Evolutionary conservation across 306 rosid species (phyloP).

Genomic region (Casuarina cunninghamiana): DNA sequence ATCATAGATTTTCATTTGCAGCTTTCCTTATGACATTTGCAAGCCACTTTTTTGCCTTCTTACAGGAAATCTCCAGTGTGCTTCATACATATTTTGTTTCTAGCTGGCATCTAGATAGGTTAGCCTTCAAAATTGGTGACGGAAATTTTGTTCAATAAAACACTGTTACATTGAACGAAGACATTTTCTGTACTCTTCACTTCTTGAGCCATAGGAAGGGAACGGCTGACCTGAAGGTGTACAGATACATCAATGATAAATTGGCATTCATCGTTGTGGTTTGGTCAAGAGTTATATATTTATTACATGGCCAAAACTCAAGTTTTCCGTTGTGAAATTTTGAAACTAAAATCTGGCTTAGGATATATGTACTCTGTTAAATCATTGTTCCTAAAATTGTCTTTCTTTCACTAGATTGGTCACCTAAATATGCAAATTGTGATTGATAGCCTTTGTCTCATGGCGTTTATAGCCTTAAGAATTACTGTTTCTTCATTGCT

Average conservation of each 20-base stretch:
- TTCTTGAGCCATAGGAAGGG: not conserved
- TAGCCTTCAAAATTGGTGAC: not conserved
- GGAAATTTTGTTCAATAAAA: not conserved
- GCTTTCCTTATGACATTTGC: not conserved
- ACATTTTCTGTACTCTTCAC: not conserved
- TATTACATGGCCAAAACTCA: too few relatives aligned
- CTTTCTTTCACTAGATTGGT: not conserved
- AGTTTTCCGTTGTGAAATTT: too few relatives aligned
- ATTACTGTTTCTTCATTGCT: not conserved
- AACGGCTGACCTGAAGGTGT: not conserved
- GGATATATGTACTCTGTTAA: not conserved
- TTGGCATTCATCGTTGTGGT: not conserved
- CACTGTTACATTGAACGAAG: not conserved
- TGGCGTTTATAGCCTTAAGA: not conserved
- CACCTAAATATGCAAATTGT: slow-evolving; percentile 1
- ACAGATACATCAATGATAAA: not conserved
- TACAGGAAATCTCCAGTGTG: not conserved
- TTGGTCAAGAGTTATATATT: too few relatives aligned
- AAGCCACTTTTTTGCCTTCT: not conserved
- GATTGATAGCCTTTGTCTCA: not conserved
- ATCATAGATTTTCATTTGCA: not conserved
- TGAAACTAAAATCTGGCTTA: not conserved
- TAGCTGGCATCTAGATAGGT: not conserved
- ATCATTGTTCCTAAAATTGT: not conserved
- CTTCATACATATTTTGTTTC: not conserved